Conservation (phyloP, 1,139 yeast genomes). For the Pichia sp. region DNA sequence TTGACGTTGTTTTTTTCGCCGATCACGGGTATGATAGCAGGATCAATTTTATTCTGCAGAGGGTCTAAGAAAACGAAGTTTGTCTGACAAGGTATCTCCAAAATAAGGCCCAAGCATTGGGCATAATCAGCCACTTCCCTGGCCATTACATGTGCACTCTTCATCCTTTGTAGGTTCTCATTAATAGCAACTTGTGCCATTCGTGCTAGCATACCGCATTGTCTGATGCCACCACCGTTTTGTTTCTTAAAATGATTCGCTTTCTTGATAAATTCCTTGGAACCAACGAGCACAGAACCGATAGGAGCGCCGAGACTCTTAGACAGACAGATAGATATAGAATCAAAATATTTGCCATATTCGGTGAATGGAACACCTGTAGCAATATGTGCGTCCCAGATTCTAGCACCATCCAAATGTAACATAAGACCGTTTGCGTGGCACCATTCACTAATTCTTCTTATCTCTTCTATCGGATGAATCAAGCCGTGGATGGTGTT, state of each 20-base stretch:
- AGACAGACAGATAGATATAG: conserved; percentile 82
- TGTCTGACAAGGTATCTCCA: conserved; percentile 76
- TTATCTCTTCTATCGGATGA: conserved; percentile 74
- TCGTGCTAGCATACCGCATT: conserved; percentile 70
- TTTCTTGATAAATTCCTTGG: conserved; percentile 48
- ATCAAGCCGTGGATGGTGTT: conserved; percentile 82
- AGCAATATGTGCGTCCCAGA: conserved; percentile 85
- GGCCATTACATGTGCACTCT: conserved; percentile 59
- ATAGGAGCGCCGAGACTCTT: conserved; percentile 93
- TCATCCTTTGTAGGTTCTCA: conserved; percentile 56
- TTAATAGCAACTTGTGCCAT: conserved; percentile 83
- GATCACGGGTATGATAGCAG: conserved; percentile 39
- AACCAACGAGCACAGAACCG: conserved; percentile 83
- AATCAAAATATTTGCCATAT: conserved; percentile 75
- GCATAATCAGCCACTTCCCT: conserved; percentile 58
- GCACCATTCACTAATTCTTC: conserved; percentile 67
- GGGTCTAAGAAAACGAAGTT: conserved; percentile 78
- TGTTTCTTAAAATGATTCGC: conserved; percentile 89
- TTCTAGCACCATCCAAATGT: conserved; percentile 91
- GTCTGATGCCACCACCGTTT: conserved; percentile 93
- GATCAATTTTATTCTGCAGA: conserved; percentile 50
- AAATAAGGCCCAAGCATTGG: conserved; percentile 41
- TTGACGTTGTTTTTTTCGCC: conserved; percentile 54
- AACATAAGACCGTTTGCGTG: conserved; percentile 52
- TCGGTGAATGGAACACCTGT: conserved; percentile 63